Evolutionary conservation across 73 alveolate species (phyloP).

Genomic region (Symbiodinium natans): DNA sequence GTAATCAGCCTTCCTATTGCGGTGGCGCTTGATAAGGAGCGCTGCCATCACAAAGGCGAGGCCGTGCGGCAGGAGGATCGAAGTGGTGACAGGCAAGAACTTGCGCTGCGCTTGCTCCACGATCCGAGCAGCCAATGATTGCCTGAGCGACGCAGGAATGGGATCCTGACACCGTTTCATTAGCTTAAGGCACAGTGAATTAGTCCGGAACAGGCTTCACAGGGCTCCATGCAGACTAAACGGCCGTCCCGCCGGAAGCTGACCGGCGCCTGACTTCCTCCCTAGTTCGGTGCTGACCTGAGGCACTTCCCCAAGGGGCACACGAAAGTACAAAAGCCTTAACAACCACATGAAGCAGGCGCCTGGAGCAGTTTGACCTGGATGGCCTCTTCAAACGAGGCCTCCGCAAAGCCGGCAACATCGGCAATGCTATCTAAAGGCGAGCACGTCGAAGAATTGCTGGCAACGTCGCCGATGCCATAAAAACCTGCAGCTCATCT

Average conservation of each 20-base stretch:
- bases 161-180: too few species aligned
- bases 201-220: too few species aligned
- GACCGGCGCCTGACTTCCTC: not conserved
- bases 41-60: not conserved
- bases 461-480: too few species aligned
- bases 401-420: not conserved
- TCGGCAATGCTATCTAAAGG: not conserved
- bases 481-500: not conserved
- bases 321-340: too few species aligned
- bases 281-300: not conserved
- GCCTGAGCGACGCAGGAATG: not conserved
- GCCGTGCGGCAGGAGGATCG: not conserved
- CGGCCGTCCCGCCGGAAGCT: not conserved
- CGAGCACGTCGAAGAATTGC: not conserved
- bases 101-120: not conserved
- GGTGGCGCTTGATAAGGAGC: not conserved
- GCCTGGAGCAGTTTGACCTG: conserved; percentile 10
- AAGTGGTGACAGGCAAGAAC: not conserved
- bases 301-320: too few species aligned
- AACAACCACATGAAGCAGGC: not conserved
- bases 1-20: not conserved
- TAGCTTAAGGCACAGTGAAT: too few species aligned
- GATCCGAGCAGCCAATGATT: not conserved
- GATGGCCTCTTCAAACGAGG: not conserved
- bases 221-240: too few species aligned